phyloP scores from a whole-genome alignment of 2,329 filamentous ascomycete genomes.

The Diaporthe aspalathi region DNA sequence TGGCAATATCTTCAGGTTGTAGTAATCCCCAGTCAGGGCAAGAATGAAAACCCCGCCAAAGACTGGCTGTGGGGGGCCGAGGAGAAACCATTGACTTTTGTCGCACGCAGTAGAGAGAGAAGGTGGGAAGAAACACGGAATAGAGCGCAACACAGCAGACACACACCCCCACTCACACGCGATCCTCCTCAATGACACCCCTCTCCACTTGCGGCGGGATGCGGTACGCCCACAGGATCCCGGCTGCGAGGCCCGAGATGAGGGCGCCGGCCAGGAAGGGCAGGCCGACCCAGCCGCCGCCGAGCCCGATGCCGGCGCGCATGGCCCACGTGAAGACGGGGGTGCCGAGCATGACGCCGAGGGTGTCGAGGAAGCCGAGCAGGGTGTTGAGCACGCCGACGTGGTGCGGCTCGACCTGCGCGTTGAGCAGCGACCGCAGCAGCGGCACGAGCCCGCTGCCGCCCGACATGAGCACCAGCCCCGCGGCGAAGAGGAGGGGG shows the following conservation, averaged over 20 bases:
- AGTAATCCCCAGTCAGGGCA: background rate
- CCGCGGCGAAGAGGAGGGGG: conserved; percentile 48
- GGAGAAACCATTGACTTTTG: background rate
- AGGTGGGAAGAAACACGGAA: background rate
- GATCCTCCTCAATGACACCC: conserved; percentile 11
- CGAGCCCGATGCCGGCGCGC: conserved; percentile 56
- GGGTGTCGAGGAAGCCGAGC: conserved; percentile 61
- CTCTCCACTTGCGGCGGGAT: conserved; percentile 37
- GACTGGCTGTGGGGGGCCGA: background rate
- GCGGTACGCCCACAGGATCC: conserved; percentile 47
- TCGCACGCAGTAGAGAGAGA: no score
- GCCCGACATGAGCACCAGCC: conserved; percentile 58
- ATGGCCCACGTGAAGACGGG: conserved; percentile 61
- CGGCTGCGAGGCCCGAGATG: conserved; percentile 47
- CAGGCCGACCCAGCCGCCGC: conserved; percentile 61
- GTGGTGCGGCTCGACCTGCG: conserved; percentile 64
- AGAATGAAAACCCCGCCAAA: no score
- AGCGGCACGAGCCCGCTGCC: conserved; percentile 58
- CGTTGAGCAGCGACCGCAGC: conserved; percentile 62
- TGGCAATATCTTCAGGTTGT: background rate
- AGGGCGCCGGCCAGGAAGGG: conserved; percentile 57
- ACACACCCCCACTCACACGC: background rate
- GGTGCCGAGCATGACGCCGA: conserved; percentile 58
- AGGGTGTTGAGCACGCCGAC: conserved; percentile 66
- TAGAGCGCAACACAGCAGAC: background rate